Conservation (phyloP, 345 rosid genomes). For the Viola odorata region DNA sequence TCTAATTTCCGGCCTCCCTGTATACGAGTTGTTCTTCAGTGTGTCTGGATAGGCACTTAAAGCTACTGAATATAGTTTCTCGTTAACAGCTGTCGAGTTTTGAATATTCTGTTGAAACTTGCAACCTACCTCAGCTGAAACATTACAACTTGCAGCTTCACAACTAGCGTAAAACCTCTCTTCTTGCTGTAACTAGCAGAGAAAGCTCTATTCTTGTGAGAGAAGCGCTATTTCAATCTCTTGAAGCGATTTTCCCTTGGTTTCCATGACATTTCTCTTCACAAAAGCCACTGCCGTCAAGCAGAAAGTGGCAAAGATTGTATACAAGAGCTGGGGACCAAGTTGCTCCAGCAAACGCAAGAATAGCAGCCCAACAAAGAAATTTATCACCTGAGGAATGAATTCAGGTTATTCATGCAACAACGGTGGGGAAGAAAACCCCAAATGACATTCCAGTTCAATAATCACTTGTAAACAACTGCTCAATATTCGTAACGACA, state of each 20-base stretch:
- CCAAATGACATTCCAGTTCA: slow-evolving; percentile 1
- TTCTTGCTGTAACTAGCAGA: not conserved
- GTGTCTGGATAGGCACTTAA: not conserved
- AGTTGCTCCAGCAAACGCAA: slow-evolving; percentile 74
- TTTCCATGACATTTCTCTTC: slow-evolving; percentile 75
- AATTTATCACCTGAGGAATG: slow-evolving; percentile 64
- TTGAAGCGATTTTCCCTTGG: slow-evolving; percentile 95
- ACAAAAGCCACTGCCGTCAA: slow-evolving; percentile 77
- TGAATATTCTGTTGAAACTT: not conserved
- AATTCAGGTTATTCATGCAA: not conserved
- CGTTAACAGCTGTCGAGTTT: not conserved
- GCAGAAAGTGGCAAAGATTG: slow-evolving; percentile 74
- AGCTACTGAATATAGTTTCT: not conserved
- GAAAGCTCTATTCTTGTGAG: slow-evolving; percentile 33
- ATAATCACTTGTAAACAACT: not conserved
- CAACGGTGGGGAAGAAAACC: no score
- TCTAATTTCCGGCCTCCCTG: no score
- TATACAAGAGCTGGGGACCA: slow-evolving; percentile 73
- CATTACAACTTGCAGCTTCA: not conserved
- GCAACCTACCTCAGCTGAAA: not conserved
- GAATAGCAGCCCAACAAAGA: slow-evolving; percentile 93
- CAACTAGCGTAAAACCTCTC: not conserved
- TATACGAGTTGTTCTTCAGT: no score
- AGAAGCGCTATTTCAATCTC: slow-evolving; percentile 97
- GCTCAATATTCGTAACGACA: no score